Evolutionary conservation across 352 stramenopile genomes (phyloP), one percentile per base, ranked within the genome.

Genomic region (Pythium rishiriense): DNA sequence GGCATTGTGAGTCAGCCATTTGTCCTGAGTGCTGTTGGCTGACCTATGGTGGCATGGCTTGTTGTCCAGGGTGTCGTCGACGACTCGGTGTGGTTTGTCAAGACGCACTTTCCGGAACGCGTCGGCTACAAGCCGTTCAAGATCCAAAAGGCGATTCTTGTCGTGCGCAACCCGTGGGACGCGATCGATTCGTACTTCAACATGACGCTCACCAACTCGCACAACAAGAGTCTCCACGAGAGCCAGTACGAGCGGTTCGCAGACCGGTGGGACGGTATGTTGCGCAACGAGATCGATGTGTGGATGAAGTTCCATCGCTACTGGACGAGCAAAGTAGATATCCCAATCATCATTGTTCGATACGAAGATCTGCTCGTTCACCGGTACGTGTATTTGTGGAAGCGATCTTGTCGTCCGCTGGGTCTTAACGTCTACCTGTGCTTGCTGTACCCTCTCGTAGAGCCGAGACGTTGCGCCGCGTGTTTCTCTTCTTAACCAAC

Each of bases 141-240:
- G 39, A 75, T 77, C 37, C 74, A 91, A 56, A 94, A 94, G 52
- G 82, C 84, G n/a, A 93, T 96, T 58, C 72, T 96, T 15, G 85
- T 96, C 10, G 85, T 96, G 60, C 86, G 97, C 45, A 99, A 99
- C 73, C 97, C 97, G 1, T 99, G 97, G 83, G 97, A 99, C 86
- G 92, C 96, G 25, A 99, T 99, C 73, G 96, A 99, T 64, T 99
- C 96, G 49, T 99, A 99, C 78, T 99, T 98, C 71, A 99, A 99
- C 77, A 96, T 99, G 82, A 96, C 87, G 49, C 76, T 98, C 53
- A 98, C 93, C 19, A 97, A 98, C 69, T 94, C 90, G 50, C 93
- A 98, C 79, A 94, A 96, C 69, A 91, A 94, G 75, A 97, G 88
- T 39, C 51, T 97, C 37, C 74, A 91, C 61, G 87, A 97, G 53